Base-by-base conservation (phyloP, 1,284 basidiomycete species). In the Fomitopsis schrenkii region DNA sequence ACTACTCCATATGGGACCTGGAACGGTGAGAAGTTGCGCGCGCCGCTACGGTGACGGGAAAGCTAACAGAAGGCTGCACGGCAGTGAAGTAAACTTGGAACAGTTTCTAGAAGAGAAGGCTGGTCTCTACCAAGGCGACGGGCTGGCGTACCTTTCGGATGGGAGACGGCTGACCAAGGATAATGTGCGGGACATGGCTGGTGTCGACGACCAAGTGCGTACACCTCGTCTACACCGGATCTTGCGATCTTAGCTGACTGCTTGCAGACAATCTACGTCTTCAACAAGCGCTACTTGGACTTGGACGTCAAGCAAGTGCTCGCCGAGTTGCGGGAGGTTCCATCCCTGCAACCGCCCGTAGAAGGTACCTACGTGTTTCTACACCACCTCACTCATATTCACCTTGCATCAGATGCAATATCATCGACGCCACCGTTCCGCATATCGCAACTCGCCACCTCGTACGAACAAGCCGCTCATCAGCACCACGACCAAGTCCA, bases 61-160 rank as follows among this genome's bases (percentile, higher is more conserved):
- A 42, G n/a, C 44, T 45, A 19, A 58, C 28, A 35, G 28, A 7
- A 42, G 60, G 9, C 8, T 33, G 14, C n/a, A 10, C 44, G 44
- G 2, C 62, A 91, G 89, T 64, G 76, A 75, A 44, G 86, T 83
- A 56, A 85, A 78, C 69, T 76, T 92, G 38, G 88, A 91, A 64
- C 64, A 74, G 14, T 90, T 91, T 64, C 70, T 93, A 3, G 80
- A 85, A 55, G 81, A 88, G 69, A 84, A 90, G 68, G 87, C 83
- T 58, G 86, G 85, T 14, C 76, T 90, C 3, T 83, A 86, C 46
- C 80, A 83, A 63, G 85, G 87, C 56, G 83, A 83, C 26, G 79
- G 88, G n/a, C 76, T 93, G 55, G 88, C 88, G 5, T 93, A 90
- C 72, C 80, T 92, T 35, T 83, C 91, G 4, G 89, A 93, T 70